Evolutionary conservation across 345 rosid genomes (phyloP), one percentile per base, ranked within the genome.

Genomic region (Nephelium lappaceum): DNA sequence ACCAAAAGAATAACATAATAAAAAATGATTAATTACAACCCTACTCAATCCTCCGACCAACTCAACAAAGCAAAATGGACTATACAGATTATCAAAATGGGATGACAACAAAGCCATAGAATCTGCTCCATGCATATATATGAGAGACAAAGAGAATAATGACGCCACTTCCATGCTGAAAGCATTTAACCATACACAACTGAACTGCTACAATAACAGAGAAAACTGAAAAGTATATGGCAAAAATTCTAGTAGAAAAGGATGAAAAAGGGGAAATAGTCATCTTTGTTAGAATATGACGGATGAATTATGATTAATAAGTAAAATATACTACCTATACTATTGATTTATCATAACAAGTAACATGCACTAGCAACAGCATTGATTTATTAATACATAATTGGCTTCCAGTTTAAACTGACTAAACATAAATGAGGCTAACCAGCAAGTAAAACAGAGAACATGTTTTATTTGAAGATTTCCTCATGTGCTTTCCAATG

Each of bases 121-220:
- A 49, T 25, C 41, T 24, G 27, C 47, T 16, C 41, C 75, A 72
- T 53, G 64, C 64, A 71, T 51, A 71, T 27, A 36, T n/a, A 53
- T 58, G 14, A 55, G 15, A 71, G 21, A 11, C 23, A 21, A 67
- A 25, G 63, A 55, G 19, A 72, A 53, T 24, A 53, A 53, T 18
- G 24, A 18, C 10, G 0, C 14, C 15, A 42, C 36, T 11, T n/a
- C 3, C 72, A 70, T 9, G 15, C 25, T 53, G 27, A n/a, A 53
- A 72, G 21, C 60, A 15, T 10, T 25, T 53, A 55, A 36, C 43
- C 25, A 19, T 53, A 12, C 23, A 24, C 3, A 53, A 31, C 63
- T 9, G 19, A 55, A 19, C 49, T n/a, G 7, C 47, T 24, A 55
- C 11, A 24, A 31, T 0, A 19, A 31, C 38, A 11, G 65, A 31